phyloP scores from a whole-genome alignment of 129 eudicot species.

The Ambrosia trifida region DNA sequence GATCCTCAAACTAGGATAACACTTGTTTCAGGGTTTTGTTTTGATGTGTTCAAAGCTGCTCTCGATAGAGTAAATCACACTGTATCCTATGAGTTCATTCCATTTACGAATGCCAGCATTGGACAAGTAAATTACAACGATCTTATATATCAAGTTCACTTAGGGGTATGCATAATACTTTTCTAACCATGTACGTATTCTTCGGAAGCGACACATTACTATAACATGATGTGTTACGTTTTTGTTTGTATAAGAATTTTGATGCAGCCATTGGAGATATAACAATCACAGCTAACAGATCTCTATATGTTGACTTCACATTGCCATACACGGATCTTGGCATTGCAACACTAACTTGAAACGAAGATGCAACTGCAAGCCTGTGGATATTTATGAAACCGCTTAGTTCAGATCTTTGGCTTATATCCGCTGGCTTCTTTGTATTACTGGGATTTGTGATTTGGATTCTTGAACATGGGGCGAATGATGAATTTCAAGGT shows the following conservation, averaged over 20 bases:
- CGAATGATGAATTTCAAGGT: slow-evolving; percentile 35
- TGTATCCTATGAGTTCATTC: slow-evolving; percentile 8
- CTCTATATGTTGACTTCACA: slow-evolving; percentile 48
- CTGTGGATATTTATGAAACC: slow-evolving; percentile 50
- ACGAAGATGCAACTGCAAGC: slow-evolving; percentile 19
- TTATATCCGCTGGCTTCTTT: slow-evolving; percentile 32
- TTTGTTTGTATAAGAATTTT: slow-evolving; percentile 4
- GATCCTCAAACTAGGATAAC: slow-evolving; percentile 24
- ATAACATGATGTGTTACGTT: slow-evolving; percentile 3
- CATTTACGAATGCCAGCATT: not conserved
- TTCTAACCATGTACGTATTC: not conserved
- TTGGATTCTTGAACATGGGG: slow-evolving; percentile 41
- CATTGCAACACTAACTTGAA: slow-evolving; percentile 24
- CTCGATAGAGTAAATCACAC: not conserved
- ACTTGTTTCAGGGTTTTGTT: slow-evolving; percentile 24
- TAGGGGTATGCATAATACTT: slow-evolving; percentile 10
- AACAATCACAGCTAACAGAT: slow-evolving; percentile 41
- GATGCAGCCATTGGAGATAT: too few species aligned
- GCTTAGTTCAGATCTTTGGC: slow-evolving; percentile 39
- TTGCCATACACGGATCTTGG: slow-evolving; percentile 43
- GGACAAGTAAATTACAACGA: slow-evolving; percentile 30
- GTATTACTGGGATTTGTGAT: slow-evolving; percentile 31
- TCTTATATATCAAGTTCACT: slow-evolving; percentile 5
- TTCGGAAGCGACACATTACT: not conserved
- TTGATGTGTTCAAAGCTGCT: slow-evolving; percentile 43